A percentile compares a stretch with the other conserved stretches of the same genome.
Evolutionary conservation across 1,284 basidiomycete genomes (phyloP).

Genomic region (Leccinum angustisporum): DNA sequence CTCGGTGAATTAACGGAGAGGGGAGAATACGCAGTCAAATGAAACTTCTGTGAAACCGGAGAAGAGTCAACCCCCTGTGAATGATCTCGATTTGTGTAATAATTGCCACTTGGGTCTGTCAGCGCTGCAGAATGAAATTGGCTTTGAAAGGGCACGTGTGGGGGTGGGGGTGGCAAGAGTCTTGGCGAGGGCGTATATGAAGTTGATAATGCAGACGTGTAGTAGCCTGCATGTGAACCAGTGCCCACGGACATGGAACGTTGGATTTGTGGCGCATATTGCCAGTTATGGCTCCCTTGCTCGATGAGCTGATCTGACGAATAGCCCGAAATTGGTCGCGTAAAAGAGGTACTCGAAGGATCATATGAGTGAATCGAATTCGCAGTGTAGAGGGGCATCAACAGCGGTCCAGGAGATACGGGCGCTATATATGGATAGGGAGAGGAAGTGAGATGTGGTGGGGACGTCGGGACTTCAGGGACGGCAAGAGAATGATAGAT

Average conservation of each 20-base stretch:
- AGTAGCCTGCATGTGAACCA: constrained; percentile 15
- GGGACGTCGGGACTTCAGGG: constrained; percentile 39
- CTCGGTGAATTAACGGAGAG: constrained; percentile 53
- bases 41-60: constrained; percentile 58
- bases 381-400: constrained; percentile 13
- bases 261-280: constrained; percentile 16
- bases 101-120: constrained; percentile 10
- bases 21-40: constrained; percentile 53
- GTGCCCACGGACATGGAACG: constrained; percentile 21
- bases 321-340: constrained; percentile 4
- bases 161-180: constrained; percentile 17
- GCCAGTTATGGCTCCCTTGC: constrained; percentile 20
- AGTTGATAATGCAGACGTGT: constrained; percentile 13
- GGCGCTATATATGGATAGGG: constrained; percentile 25
- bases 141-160: constrained; percentile 8
- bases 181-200: constrained; percentile 20
- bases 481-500: constrained; percentile 61
- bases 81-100: constrained; percentile 31
- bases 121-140: constrained; percentile 9
- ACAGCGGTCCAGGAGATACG: constrained; percentile 10
- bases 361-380: constrained; percentile 12
- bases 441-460: constrained; percentile 14
- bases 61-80: constrained; percentile 62
- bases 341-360: constrained; percentile 6
- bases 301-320: constrained; percentile 10